Base-by-base conservation (phyloP, 176 grass and related monocot species). In the Alloteropsis semialata region DNA sequence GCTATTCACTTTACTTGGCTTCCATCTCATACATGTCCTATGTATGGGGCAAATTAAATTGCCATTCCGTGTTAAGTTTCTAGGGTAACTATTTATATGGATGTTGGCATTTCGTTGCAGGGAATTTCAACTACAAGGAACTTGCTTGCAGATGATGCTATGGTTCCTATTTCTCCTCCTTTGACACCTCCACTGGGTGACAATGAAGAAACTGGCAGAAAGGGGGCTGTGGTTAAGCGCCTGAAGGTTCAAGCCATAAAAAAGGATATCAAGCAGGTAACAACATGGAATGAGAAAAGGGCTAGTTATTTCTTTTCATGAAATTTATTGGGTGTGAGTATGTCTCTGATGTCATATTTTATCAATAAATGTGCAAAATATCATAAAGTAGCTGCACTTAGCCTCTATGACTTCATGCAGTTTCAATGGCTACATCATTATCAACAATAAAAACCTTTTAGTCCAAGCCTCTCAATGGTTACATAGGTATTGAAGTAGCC, bases 161-260 rank as follows among this genome's bases (percentile, higher is more conserved):
- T 93, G 74, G 86, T 95, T 63, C 90, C 95, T 7, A 74, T 98
- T 29, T 95, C 95, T 61, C 95, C 95, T 79, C 95, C 92, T 72
- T 89, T 98, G 73, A 90, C 94, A 17, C 87, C 85, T 48, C 80
- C 85, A 61, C 42, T 59, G 2, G 87, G 88, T 85, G 84, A 78
- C 1, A 37, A 48, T 41, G 58, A 81, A 55, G 88, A 84, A 67
- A 86, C 88, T 54, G 78, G 65, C 30, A 86, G 93, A 82, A 89
- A 69, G 29, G 88, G 79, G 2, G 75, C 79, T 25, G 74, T 72
- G 22, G 74, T 82, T 59, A 93, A 94, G 75, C 63, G 55, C 14
- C 16, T 67, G 21, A 98, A 79, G 72, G 90, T 98, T 36, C 86
- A 98, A 80, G 95, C 90, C 84, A 87, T 98, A 70, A 92, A 97